Percentiles rank a stretch among this genome's conserved stretches.
phyloP scores from a whole-genome alignment of 75 land plant genomes.

The Pseudotsuga menziesii region DNA sequence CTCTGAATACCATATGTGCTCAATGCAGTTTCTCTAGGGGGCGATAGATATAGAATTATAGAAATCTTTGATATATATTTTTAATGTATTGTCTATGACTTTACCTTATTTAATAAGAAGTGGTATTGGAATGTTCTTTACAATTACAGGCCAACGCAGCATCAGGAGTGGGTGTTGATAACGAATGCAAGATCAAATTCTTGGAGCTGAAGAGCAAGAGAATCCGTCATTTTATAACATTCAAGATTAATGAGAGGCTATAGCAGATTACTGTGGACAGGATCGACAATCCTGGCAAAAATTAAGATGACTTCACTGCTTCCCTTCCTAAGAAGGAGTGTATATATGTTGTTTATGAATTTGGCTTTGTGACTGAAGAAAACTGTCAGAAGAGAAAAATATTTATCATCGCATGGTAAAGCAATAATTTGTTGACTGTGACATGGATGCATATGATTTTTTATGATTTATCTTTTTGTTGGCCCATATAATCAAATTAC shows the following conservation, averaged over 20 bases:
- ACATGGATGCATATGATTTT: no score
- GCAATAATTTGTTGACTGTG: no score
- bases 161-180: constrained; percentile 23
- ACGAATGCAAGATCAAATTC: constrained; percentile 26
- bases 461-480: no score
- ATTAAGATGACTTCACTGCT: constrained; percentile 22
- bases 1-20: no score
- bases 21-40: no score
- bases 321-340: constrained; percentile 25
- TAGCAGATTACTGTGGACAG: constrained; percentile 23
- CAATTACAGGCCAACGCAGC: constrained; percentile 19
- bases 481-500: no score
- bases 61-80: no score
- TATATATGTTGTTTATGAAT: constrained; percentile 31
- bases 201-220: constrained; percentile 23
- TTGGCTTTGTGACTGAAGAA: constrained; percentile 31
- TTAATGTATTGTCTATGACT: no score
- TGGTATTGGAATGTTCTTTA: no score
- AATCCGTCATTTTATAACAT: constrained; percentile 19
- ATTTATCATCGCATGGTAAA: constrained; percentile 50
- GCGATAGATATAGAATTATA: no score
- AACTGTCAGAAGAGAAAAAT: constrained; percentile 32
- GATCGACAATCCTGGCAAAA: constrained; percentile 8
- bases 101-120: no score
- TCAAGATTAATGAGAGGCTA: constrained; percentile 21